These are phyloP conservation scores for Trichoderma gamsii DNA, from an alignment of 495 filamentous ascomycete species.

Conservation along the genomic window DNA sequence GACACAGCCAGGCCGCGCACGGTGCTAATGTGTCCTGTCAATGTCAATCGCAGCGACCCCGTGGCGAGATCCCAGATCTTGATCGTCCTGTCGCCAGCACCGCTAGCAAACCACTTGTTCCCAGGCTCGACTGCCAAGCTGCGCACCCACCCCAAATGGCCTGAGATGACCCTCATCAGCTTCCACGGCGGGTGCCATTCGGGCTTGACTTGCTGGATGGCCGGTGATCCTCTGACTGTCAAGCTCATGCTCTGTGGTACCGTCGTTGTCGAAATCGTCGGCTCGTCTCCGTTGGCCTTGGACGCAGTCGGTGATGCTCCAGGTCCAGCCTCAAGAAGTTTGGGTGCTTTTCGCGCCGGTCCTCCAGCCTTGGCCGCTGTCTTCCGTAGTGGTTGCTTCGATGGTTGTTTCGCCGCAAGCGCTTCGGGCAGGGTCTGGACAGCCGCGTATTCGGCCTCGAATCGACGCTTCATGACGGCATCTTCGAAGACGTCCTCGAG, in stretches of 20 bases:
- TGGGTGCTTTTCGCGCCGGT: constrained; percentile 47
- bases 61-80: constrained; percentile 98
- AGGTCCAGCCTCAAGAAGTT: constrained; percentile 64
- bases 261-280: constrained; percentile 6
- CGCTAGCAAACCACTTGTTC: constrained; percentile 97
- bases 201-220: constrained; percentile 67
- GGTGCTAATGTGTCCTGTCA: constrained; percentile 96
- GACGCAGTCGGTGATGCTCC: constrained; percentile 22
- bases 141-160: constrained; percentile 94
- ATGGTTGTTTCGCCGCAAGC: constrained; percentile 76
- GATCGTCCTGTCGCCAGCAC: constrained; percentile 92
- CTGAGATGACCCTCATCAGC: constrained; percentile 94
- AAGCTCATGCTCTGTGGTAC: constrained; percentile 24
- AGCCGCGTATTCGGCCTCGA: constrained; percentile 68
- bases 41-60: constrained; percentile 71
- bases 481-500: constrained; percentile 15
- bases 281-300: constrained; percentile 22
- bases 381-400: constrained; percentile 7
- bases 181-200: constrained; percentile 99
- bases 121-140: constrained; percentile 86
- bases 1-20: constrained; percentile 92
- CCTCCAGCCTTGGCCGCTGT: constrained; percentile 48
- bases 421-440: constrained; percentile 77
- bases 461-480: constrained; percentile 22
- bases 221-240: constrained; percentile 55